These are phyloP conservation scores for Pisolithus tinctorius DNA, from an alignment of 768 basidiomycete species.

Conservation along the genomic window DNA sequence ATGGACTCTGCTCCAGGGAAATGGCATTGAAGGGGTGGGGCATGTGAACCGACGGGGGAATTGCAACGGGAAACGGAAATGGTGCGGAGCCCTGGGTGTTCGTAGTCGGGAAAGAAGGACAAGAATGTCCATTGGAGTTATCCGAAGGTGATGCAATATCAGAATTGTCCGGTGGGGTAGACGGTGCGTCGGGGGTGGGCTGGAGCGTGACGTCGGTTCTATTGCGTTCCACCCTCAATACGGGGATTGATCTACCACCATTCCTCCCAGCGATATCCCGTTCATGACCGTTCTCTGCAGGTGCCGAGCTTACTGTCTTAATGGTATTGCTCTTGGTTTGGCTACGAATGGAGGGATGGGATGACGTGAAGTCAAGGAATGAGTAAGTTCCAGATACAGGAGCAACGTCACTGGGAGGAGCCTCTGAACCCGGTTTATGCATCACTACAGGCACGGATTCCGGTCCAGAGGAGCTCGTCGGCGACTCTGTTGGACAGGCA, in stretches of 20 bases:
- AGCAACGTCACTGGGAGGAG: constrained; percentile 14
- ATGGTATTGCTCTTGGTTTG: constrained; percentile 22
- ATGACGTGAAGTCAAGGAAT: constrained; percentile 26
- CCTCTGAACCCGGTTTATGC: constrained; percentile 15
- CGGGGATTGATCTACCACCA: constrained; percentile 13
- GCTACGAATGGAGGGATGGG: constrained; percentile 16
- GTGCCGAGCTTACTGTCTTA: constrained; percentile 13
- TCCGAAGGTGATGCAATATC: constrained; percentile 15
- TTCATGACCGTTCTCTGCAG: constrained; percentile 21
- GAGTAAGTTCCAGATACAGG: constrained; percentile 28
- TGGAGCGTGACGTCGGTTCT: constrained; percentile 7
- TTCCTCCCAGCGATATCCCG: constrained; percentile 9
- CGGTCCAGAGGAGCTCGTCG: constrained; percentile 16
- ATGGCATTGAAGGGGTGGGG: constrained; percentile 10
- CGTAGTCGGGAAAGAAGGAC: constrained; percentile 15
- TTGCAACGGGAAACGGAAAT: constrained; percentile 42
- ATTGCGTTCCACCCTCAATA: constrained; percentile 14
- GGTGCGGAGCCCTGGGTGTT: constrained; percentile 20
- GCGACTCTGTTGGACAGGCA: constrained; percentile 14
- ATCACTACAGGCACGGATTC: constrained; percentile 27
- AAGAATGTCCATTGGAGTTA: constrained; percentile 11
- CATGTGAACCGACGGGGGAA: constrained; percentile 36
- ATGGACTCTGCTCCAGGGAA: constrained; percentile 13
- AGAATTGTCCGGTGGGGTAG: constrained; percentile 25
- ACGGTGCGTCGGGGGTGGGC: constrained; percentile 26